Percentiles rank a stretch among this genome's conserved stretches.
Evolutionary conservation across 169 alveolate species (phyloP).

Genomic region (Besnoitia besnoiti): DNA sequence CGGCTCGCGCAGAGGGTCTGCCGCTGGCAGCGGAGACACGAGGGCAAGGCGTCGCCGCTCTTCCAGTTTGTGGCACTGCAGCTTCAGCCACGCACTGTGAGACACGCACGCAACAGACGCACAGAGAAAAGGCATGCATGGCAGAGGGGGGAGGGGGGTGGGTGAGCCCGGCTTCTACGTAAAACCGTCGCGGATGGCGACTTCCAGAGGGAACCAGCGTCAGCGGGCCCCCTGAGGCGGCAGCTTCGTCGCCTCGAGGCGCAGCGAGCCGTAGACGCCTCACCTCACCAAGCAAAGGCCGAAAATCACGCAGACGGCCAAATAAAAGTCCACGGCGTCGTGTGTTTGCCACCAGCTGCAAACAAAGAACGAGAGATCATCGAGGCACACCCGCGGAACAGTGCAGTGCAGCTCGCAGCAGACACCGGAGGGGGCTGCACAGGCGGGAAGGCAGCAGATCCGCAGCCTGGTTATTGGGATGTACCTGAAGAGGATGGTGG

Average conservation of each 20-base stretch:
- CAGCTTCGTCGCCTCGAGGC: too few relatives aligned
- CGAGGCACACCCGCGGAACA: not conserved
- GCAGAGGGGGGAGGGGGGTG: too few relatives aligned
- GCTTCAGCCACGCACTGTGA: conserved; percentile 26
- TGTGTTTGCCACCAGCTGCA: conserved; percentile 43
- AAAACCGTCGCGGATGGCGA: too few relatives aligned
- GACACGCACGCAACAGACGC: not conserved
- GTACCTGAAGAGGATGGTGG: conserved; percentile 61
- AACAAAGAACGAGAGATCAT: not conserved
- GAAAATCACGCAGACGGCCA: not conserved
- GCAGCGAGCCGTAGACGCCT: too few relatives aligned
- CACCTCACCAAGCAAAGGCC: conserved; percentile 10
- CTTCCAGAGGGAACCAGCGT: too few relatives aligned
- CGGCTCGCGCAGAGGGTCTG: not conserved
- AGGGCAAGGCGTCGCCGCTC: not conserved
- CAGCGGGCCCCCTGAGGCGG: too few relatives aligned
- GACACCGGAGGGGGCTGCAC: not conserved
- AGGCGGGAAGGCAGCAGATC: not conserved
- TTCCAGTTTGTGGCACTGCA: conserved; percentile 11
- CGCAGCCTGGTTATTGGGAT: not conserved
- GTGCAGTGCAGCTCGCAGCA: not conserved
- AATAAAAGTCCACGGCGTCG: not conserved
- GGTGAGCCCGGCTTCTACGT: too few relatives aligned
- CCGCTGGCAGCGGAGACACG: not conserved
- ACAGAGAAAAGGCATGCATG: not conserved